Evolutionary conservation across 78 protist species (phyloP), one percentile per base, ranked within the genome.

Genomic region (Abeoforma whisleri): DNA sequence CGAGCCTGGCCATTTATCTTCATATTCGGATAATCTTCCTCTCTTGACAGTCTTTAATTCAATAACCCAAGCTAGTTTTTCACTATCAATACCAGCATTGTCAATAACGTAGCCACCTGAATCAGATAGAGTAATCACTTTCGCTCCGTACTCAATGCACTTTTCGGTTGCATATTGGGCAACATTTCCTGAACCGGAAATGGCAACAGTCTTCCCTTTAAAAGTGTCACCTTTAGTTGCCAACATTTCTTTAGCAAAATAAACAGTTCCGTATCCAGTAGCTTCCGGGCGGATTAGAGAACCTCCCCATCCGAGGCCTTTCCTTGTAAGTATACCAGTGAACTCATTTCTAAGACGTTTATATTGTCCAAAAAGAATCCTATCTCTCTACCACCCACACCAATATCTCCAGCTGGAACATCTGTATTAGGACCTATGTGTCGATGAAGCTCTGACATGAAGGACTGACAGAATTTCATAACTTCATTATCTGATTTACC

Each of bases 341-440:
- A 69, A 75, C 68, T 70, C 40, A 39, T 40, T 1, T 25, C 31
- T 0, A 69, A 90, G 35, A 32, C 76, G 28, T 84, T 82, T 75
- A 87, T 90, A 92, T 34, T 40, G 2, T 5, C 94, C 94, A 48
- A 32, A 91, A 62, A 92, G 87, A 76, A 92, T 36, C 93, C 94
- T 19, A 92, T 87, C 81, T 92, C 94, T 0, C 91, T 32, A 19
- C 69, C 93, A 30, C 94, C 94, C 22, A 92, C 94, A 36, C 91
- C 91, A 57, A 92, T 92, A 87, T 92, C 94, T 8, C 94, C 94
- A 0, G 94, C 94, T 1, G 94, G 94, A 33, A 92, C 91, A 48
- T 92, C 94, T 39, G 75, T 37, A 79, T 89, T 1, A 28, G 92
- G 80, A 1, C 94, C 94, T 38, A 92, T 87, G 87, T 92, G 76